Percentiles rank a stretch among this genome's conserved stretches.
Evolutionary conservation across 805 yeast genomes (phyloP).

Genomic region (Teunomyces gatunensis): DNA sequence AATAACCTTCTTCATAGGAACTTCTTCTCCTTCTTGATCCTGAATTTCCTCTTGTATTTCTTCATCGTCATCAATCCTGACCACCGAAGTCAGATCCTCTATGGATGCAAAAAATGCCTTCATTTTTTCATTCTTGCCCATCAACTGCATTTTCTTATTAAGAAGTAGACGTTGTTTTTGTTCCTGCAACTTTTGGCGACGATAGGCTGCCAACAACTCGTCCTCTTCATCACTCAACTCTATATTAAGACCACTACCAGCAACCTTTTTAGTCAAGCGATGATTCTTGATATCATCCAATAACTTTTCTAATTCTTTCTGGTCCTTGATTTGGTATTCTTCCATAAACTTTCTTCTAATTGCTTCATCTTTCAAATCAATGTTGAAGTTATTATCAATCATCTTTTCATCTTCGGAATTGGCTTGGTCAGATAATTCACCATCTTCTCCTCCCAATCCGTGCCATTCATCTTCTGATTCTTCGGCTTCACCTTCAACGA

Average conservation of each 20-base stretch:
- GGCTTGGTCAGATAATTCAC: conserved; percentile 54
- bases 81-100: conserved; percentile 41
- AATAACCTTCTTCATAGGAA: conserved; percentile 30
- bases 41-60: conserved; percentile 22
- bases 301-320: conserved; percentile 61
- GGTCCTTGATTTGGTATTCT: conserved; percentile 61
- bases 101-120: conserved; percentile 68
- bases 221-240: conserved; percentile 79
- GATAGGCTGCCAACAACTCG: conserved; percentile 49
- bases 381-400: conserved; percentile 67
- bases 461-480: conserved; percentile 90
- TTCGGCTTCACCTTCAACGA: conserved; percentile 80
- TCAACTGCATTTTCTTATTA: conserved; percentile 40
- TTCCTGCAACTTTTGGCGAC: conserved; percentile 40
- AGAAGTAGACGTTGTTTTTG: conserved; percentile 51
- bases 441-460: conserved; percentile 75
- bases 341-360: conserved; percentile 57
- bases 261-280: conserved; percentile 57
- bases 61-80: conserved; percentile 25
- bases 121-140: conserved; percentile 54
- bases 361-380: conserved; percentile 56
- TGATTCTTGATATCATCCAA: conserved; percentile 73
- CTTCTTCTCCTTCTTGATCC: conserved; percentile 15
- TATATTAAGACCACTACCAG: conserved; percentile 51
- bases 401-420: conserved; percentile 75